Percentiles rank a stretch among this genome's conserved stretches.
Evolutionary conservation across 306 rosid genomes (phyloP).

Genomic region (Fagus sylvatica): DNA sequence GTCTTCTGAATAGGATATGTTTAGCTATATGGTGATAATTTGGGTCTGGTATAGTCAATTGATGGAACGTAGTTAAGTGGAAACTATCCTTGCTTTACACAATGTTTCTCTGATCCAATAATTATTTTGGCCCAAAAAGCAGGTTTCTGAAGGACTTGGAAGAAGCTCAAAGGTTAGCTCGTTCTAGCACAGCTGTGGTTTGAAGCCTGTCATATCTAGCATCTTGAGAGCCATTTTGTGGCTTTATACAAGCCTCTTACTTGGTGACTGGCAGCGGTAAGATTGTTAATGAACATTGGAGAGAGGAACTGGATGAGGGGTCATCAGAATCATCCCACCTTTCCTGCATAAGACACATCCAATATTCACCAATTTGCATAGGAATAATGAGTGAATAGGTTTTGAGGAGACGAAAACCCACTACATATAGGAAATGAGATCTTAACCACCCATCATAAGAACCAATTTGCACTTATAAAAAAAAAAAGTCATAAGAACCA

Average conservation of each 20-base stretch:
- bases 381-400: constrained; percentile 13
- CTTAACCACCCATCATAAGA: neutral
- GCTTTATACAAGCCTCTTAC: constrained; percentile 19
- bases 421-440: constrained; percentile 1
- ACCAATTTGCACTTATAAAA: constrained; percentile 2
- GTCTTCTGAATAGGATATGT: neutral
- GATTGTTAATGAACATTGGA: constrained; percentile 19
- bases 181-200: constrained; percentile 48
- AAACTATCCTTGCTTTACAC: constrained; percentile 9
- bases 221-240: constrained; percentile 21
- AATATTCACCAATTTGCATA: constrained; percentile 15
- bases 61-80: constrained; percentile 1
- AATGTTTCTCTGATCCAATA: constrained; percentile 6
- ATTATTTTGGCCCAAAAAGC: constrained; percentile 32
- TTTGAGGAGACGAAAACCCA: constrained; percentile 1
- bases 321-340: constrained; percentile 21
- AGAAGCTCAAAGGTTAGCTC: constrained; percentile 88
- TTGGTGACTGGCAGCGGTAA: constrained; percentile 4
- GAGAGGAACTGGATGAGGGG: constrained; percentile 27
- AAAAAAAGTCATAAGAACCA: neutral
- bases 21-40: constrained; percentile 6
- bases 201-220: constrained; percentile 44
- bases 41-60: constrained; percentile 24
- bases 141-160: constrained; percentile 94
- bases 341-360: constrained; percentile 16